phyloP scores from a whole-genome alignment of 257 asterid species.

The Solanum corneliomulleri region DNA sequence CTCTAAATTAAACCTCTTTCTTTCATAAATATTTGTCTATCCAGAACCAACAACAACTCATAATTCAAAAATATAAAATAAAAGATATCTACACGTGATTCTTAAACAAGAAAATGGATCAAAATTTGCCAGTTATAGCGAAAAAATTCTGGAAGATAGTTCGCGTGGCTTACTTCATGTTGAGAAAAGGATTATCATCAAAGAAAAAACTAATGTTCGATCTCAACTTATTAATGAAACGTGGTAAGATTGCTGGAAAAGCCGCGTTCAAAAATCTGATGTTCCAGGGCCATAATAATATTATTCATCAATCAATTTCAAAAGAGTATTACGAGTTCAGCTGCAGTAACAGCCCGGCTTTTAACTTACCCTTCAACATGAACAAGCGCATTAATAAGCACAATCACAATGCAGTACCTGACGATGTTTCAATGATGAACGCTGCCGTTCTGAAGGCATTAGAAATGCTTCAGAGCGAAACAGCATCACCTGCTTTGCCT shows the following conservation, averaged over 20 bases:
- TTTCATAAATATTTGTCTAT: background rate
- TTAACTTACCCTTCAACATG: conserved; percentile 25
- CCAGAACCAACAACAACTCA: background rate
- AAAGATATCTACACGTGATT: too few species aligned
- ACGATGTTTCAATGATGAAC: conserved; percentile 14
- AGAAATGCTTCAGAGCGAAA: conserved; percentile 33
- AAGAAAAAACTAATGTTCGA: conserved; percentile 24
- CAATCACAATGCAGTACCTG: background rate
- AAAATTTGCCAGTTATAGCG: conserved; percentile 5
- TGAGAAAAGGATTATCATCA: conserved; percentile 28
- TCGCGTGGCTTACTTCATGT: conserved; percentile 2
- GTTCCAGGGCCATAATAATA: background rate
- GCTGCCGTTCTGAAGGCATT: conserved; percentile 14
- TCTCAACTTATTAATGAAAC: conserved; percentile 24
- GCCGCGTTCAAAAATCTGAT: conserved; percentile 8
- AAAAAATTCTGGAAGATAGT: conserved; percentile 8
- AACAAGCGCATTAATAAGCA: conserved; percentile 9
- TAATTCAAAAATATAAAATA: too few species aligned
- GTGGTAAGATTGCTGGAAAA: conserved; percentile 41
- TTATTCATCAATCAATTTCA: background rate
- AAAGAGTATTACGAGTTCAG: conserved; percentile 68
- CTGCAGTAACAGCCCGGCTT: conserved; percentile 66
- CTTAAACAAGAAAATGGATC: background rate
- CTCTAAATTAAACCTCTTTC: background rate
- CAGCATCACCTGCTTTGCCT: conserved; percentile 28